phyloP scores from a whole-genome alignment of 345 rosid species.

The Lepidium sativum region DNA sequence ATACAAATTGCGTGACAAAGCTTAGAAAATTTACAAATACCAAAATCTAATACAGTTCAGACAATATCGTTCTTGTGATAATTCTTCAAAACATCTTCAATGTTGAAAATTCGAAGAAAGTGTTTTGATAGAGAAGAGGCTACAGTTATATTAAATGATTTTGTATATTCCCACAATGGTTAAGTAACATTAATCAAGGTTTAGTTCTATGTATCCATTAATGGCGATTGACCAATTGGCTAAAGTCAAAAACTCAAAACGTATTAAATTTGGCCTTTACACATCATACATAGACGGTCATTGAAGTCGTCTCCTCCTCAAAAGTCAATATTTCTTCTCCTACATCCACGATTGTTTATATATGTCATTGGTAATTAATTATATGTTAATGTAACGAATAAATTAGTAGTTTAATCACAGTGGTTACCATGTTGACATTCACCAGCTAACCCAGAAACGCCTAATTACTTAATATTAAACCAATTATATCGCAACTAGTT shows the following conservation, averaged over 20 bases:
- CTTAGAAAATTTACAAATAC: neutral
- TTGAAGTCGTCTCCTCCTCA: constrained; percentile 10
- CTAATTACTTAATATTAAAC: neutral
- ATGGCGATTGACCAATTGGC: neutral
- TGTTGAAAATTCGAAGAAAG: neutral
- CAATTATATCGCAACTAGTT: too few relatives aligned
- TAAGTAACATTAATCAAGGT: neutral
- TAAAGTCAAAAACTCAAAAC: neutral
- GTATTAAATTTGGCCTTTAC: neutral
- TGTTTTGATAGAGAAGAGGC: neutral
- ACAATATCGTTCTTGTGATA: neutral
- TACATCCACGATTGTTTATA: neutral
- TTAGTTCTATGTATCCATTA: neutral
- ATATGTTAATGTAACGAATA: neutral
- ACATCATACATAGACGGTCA: neutral
- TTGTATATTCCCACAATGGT: neutral
- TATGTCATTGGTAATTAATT: neutral
- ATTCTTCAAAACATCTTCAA: neutral
- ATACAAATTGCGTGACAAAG: neutral
- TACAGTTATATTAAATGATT: neutral
- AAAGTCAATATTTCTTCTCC: constrained; percentile 5
- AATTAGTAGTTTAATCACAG: constrained; percentile 1
- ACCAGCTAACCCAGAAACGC: constrained; percentile 4
- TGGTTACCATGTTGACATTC: constrained; percentile 16
- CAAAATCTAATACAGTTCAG: neutral